Percentiles rank a stretch among this genome's conserved stretches.
phyloP scores from a whole-genome alignment of 2,329 filamentous ascomycete genomes.

The Cladophialophora bantiana region DNA sequence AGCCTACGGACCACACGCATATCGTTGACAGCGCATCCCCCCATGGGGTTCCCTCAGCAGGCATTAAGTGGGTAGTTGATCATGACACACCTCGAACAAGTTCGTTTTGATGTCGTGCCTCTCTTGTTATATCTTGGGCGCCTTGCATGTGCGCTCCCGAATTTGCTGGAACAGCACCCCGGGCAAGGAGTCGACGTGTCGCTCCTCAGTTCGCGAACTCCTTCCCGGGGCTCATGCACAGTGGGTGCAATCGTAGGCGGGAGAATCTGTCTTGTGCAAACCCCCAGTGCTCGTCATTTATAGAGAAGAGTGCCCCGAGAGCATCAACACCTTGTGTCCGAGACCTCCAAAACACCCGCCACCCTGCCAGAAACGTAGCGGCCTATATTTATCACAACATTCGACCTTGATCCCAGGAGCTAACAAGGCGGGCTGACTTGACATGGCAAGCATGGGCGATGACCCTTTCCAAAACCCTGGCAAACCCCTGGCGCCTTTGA shows the following conservation, averaged over 20 bases:
- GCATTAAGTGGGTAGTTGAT: too few relatives aligned
- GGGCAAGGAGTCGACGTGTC: neutral
- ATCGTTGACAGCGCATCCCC: too few relatives aligned
- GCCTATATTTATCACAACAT: too few relatives aligned
- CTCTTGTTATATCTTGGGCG: neutral
- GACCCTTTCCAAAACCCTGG: neutral
- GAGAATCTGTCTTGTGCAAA: neutral
- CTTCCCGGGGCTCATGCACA: neutral
- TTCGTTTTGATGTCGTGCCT: too few relatives aligned
- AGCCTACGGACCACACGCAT: neutral
- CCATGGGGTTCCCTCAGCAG: too few relatives aligned
- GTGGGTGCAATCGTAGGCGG: neutral
- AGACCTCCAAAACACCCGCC: neutral
- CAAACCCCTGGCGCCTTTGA: constrained; percentile 9
- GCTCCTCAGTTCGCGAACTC: neutral
- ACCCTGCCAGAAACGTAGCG: too few relatives aligned
- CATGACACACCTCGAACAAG: too few relatives aligned
- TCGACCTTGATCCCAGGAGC: too few relatives aligned
- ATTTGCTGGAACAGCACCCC: neutral
- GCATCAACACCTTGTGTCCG: neutral
- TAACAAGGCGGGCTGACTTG: too few relatives aligned
- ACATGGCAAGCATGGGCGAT: neutral
- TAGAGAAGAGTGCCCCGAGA: neutral
- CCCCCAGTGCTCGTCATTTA: neutral
- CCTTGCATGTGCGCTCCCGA: neutral